phyloP scores from a whole-genome alignment of 2,329 filamentous ascomycete species.

The Alternaria longipes region DNA sequence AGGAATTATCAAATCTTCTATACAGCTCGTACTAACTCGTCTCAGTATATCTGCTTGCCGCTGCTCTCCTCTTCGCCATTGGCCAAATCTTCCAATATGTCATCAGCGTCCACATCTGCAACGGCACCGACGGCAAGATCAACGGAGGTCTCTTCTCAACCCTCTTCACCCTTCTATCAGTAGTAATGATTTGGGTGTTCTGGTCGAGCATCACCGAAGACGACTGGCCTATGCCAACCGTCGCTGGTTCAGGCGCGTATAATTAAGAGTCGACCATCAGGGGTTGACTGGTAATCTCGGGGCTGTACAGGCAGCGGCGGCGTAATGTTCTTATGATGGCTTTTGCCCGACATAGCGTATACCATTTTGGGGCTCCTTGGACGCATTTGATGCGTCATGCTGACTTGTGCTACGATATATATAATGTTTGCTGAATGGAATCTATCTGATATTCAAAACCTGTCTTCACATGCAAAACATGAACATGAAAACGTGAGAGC shows the following conservation, averaged over 20 bases:
- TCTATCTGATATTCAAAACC: constrained; percentile 5
- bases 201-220: constrained; percentile 99
- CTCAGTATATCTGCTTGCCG: constrained; percentile 76
- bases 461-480: constrained; percentile 24
- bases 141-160: constrained; percentile 94
- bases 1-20: constrained; percentile 40
- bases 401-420: constrained; percentile 41
- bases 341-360: constrained; percentile 51
- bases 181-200: constrained; percentile 89
- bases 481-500: constrained; percentile 22
- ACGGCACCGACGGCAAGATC: constrained; percentile 82
- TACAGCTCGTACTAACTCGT: constrained; percentile 23
- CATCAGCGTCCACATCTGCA: constrained; percentile 89
- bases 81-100: constrained; percentile 97
- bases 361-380: constrained; percentile 46
- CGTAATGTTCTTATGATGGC: constrained; percentile 50
- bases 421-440: constrained; percentile 45
- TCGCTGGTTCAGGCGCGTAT: constrained; percentile 52
- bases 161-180: constrained; percentile 85
- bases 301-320: constrained; percentile 33
- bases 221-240: constrained; percentile 79
- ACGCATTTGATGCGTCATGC: constrained; percentile 38
- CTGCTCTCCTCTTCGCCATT: constrained; percentile 83
- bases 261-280: constrained; percentile 33
- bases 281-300: constrained; percentile 19